Conservation (phyloP, 768 basidiomycete genomes). For the Leccinum uliginosum region DNA sequence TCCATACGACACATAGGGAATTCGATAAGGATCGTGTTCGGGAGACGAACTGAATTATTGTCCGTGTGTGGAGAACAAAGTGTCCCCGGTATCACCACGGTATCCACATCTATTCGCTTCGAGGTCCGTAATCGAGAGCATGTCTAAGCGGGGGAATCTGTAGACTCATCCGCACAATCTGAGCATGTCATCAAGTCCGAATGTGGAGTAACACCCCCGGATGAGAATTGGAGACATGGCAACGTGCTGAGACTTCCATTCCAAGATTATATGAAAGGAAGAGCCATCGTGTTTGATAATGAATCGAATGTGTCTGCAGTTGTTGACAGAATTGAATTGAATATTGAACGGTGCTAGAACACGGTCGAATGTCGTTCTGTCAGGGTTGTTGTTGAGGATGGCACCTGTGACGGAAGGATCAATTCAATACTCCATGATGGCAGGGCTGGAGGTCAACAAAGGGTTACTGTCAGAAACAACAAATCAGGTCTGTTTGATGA, state of each 20-base stretch:
- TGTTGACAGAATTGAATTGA: background rate
- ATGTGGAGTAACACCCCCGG: background rate
- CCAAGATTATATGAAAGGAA: background rate
- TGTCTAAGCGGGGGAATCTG: background rate
- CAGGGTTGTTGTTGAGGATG: slow-evolving; percentile 4
- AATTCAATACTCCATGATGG: background rate
- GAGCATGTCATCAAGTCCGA: slow-evolving; percentile 3
- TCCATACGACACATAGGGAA: background rate
- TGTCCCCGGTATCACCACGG: background rate
- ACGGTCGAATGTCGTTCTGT: background rate
- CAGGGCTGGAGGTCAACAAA: background rate
- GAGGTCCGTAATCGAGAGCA: background rate
- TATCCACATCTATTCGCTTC: background rate
- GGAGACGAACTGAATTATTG: background rate
- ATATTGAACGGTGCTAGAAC: background rate
- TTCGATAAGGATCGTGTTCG: background rate
- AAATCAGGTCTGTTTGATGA: background rate
- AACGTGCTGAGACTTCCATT: background rate
- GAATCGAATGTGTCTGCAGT: background rate
- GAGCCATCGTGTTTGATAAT: background rate
- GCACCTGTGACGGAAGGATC: background rate
- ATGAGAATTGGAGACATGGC: background rate
- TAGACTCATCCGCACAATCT: slow-evolving; percentile 8
- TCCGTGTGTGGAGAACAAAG: background rate
- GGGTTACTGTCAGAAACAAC: background rate